These are phyloP conservation scores for Thalassiosira hispida DNA, from an alignment of 352 stramenopile species.

Conservation along the genomic window DNA sequence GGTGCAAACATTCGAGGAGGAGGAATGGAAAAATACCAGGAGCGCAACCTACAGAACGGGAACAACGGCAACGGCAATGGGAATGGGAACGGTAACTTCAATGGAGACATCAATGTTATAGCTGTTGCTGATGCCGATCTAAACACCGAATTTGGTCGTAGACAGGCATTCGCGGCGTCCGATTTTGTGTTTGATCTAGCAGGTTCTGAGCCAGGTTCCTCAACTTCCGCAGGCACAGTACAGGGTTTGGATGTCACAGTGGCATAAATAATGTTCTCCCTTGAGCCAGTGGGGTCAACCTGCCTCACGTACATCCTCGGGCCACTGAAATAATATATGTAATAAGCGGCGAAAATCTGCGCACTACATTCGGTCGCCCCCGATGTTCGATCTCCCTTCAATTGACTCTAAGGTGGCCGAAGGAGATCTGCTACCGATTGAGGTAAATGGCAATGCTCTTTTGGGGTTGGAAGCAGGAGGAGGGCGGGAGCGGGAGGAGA, in stretches of 20 bases:
- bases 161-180: not conserved
- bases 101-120: too few species aligned
- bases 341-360: constrained; percentile 7
- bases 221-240: not conserved
- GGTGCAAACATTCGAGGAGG: too few species aligned
- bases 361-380: not conserved
- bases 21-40: too few species aligned
- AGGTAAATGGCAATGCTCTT: too few species aligned
- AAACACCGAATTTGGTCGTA: not conserved
- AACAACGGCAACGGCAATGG: too few species aligned
- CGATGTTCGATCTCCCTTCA: too few species aligned
- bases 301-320: not conserved
- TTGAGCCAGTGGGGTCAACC: not conserved
- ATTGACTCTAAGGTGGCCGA: too few species aligned
- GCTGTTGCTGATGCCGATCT: not conserved
- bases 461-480: too few species aligned
- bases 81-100: too few species aligned
- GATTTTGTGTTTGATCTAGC: constrained; percentile 1
- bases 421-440: too few species aligned
- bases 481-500: too few species aligned
- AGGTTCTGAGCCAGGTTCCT: not conserved
- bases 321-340: constrained; percentile 13
- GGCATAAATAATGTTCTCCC: not conserved
- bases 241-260: not conserved
- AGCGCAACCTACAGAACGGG: too few species aligned